Conservation (phyloP, 208 protist genomes). For the Histomonas meleagridis region DNA sequence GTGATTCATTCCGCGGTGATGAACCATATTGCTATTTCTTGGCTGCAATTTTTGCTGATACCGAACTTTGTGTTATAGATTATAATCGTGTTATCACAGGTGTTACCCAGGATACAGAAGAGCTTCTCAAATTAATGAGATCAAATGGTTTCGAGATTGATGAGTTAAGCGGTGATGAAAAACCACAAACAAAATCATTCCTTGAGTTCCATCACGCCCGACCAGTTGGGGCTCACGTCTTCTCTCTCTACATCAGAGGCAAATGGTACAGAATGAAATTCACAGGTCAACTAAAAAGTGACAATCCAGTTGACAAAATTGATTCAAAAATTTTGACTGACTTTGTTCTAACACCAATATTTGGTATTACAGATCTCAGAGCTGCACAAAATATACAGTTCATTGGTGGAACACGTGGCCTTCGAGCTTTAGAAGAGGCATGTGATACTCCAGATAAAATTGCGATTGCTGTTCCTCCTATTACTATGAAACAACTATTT, state of each 20-base stretch:
- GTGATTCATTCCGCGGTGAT: not conserved
- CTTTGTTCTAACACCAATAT: conserved; percentile 29
- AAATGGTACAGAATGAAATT: not conserved
- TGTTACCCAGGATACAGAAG: not conserved
- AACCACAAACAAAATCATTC: not conserved
- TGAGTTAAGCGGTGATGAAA: not conserved
- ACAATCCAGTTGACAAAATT: not conserved
- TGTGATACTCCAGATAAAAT: not conserved
- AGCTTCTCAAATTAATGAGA: not conserved
- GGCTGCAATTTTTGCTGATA: conserved; percentile 6
- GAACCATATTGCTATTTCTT: conserved; percentile 37
- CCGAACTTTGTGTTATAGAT: not conserved
- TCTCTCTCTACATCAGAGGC: not conserved
- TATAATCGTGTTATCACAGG: conserved; percentile 24
- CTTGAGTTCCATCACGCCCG: not conserved
- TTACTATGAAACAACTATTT: not conserved
- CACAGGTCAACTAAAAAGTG: not conserved
- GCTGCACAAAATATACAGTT: not conserved
- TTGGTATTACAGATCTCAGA: conserved; percentile 1
- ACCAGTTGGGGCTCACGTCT: not conserved
- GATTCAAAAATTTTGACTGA: conserved; percentile 33
- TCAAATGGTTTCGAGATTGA: not conserved
- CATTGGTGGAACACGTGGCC: conserved; percentile 12
- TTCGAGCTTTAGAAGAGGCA: not conserved
- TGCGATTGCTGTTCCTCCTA: conserved; percentile 6